Conservation (phyloP, 2,329 filamentous ascomycete species). For the Helotiales sp. region DNA sequence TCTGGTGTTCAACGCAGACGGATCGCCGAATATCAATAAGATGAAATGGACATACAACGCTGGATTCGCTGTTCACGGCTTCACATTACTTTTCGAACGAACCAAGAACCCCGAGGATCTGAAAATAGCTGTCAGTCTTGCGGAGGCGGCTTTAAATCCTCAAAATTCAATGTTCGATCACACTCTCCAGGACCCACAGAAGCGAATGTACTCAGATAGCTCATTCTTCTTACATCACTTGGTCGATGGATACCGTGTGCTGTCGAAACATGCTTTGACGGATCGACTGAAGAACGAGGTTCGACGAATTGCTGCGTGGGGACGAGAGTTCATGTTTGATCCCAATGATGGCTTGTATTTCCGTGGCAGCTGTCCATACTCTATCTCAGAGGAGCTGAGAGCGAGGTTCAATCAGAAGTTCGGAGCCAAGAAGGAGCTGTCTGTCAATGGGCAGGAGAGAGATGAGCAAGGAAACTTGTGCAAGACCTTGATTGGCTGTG, state of each 20-base stretch:
- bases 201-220: conserved; percentile 32
- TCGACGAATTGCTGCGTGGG: conserved; percentile 26
- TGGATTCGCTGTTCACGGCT: conserved; percentile 33
- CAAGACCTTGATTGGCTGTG: conserved; percentile 33
- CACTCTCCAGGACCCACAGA: conserved; percentile 5
- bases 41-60: conserved; percentile 36
- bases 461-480: conserved; percentile 32
- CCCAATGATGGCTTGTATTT: conserved; percentile 28
- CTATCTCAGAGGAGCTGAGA: conserved; percentile 25
- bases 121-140: conserved; percentile 25
- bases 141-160: conserved; percentile 26
- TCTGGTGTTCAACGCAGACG: conserved; percentile 22
- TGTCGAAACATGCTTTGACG: conserved; percentile 19
- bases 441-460: conserved; percentile 28
- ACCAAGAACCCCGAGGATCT: conserved; percentile 19
- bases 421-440: conserved; percentile 12
- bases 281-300: conserved; percentile 22
- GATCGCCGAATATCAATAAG: conserved; percentile 24
- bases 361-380: conserved; percentile 30
- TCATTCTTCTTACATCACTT: conserved; percentile 35
- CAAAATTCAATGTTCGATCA: conserved; percentile 26
- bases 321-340: conserved; percentile 32
- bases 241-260: conserved; percentile 28
- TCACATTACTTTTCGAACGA: conserved; percentile 23
- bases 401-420: conserved; percentile 28